Conservation (phyloP, 2,329 filamentous ascomycete genomes). For the Sporothrix brunneoviolacea region DNA sequence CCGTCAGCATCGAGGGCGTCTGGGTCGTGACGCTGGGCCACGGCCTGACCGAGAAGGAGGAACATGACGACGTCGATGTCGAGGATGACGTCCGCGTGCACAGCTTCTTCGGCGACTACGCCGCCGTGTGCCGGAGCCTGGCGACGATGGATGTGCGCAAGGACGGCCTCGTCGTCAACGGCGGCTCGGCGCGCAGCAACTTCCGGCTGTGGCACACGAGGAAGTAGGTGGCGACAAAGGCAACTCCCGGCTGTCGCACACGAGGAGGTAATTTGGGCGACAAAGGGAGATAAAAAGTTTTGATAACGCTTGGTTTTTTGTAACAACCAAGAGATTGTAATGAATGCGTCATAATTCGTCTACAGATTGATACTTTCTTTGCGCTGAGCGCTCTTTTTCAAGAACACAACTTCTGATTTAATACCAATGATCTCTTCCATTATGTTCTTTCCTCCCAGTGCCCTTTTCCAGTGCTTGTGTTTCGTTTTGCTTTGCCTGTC, state of each 20-base stretch:
- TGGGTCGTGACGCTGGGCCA: constrained; percentile 56
- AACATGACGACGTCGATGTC: not conserved
- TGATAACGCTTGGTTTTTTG: no score
- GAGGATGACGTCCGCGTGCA: constrained; percentile 16
- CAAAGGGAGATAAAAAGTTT: no score
- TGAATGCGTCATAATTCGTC: no score
- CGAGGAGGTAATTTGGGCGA: constrained; percentile 8
- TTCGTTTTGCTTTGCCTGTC: no score
- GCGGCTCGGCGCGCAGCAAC: constrained; percentile 26
- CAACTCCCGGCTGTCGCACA: constrained; percentile 13
- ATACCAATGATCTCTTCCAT: no score
- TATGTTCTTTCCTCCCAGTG: no score
- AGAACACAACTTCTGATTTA: no score
- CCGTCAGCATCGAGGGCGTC: constrained; percentile 38
- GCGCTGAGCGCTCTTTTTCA: no score
- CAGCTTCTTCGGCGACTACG: constrained; percentile 14
- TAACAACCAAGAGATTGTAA: no score
- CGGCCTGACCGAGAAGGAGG: constrained; percentile 33
- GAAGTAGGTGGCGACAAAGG: constrained; percentile 9
- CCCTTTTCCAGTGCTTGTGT: no score
- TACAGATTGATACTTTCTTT: no score
- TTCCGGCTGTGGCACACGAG: constrained; percentile 10
- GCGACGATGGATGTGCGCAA: constrained; percentile 27
- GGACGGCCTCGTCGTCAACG: constrained; percentile 38
- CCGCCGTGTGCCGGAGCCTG: constrained; percentile 34